phyloP scores from a whole-genome alignment of 345 rosid species.

The Pistacia vera region DNA sequence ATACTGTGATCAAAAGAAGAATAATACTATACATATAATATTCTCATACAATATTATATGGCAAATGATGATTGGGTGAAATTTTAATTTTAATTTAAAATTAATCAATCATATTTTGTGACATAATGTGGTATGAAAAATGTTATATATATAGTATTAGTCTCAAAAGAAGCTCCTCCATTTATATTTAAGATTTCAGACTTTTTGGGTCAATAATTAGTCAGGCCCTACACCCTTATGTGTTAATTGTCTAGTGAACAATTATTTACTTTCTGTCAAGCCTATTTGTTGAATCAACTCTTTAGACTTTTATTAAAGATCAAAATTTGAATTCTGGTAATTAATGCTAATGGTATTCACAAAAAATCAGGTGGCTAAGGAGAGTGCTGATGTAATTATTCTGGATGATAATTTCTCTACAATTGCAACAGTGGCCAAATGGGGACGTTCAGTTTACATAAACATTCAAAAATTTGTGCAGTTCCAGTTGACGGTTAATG shows the following conservation, averaged over 20 bases:
- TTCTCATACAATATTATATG: no score
- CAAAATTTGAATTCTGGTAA: background rate
- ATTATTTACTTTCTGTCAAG: background rate
- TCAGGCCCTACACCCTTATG: background rate
- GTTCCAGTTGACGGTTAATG: constrained; percentile 89
- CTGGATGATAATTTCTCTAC: constrained; percentile 95
- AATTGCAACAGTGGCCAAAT: constrained; percentile 90
- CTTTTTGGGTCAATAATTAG: background rate
- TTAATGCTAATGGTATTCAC: constrained; percentile 7
- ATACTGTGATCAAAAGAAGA: background rate
- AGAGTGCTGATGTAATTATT: constrained; percentile 95
- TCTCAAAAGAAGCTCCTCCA: background rate
- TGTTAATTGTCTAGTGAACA: background rate
- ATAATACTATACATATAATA: no score
- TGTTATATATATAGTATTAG: no score
- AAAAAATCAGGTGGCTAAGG: constrained; percentile 84
- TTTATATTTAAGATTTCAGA: background rate
- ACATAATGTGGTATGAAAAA: no score
- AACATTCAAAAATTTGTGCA: constrained; percentile 96
- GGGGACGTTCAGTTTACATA: constrained; percentile 94
- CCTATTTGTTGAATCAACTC: background rate
- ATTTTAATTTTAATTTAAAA: no score
- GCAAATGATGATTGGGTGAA: no score
- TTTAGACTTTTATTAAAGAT: background rate
- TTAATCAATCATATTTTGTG: no score